phyloP scores from a whole-genome alignment of 352 stramenopile genomes.

The Phytophthora sp. region DNA sequence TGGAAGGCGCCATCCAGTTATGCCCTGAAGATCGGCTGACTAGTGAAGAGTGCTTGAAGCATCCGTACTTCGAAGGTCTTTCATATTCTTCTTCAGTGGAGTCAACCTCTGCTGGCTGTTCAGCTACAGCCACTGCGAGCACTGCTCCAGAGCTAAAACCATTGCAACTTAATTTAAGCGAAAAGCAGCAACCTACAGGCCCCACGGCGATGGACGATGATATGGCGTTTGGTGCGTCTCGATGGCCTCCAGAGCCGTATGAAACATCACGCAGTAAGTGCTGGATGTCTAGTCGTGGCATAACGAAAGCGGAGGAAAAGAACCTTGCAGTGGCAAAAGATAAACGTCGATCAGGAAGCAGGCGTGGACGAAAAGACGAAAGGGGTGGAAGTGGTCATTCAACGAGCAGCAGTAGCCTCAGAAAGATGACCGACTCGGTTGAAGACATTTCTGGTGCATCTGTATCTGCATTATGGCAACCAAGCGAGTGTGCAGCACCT shows the following conservation, averaged over 20 bases:
- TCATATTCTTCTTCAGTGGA: slow-evolving; percentile 24
- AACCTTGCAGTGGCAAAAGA: slow-evolving; percentile 33
- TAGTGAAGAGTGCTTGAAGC: slow-evolving; percentile 78
- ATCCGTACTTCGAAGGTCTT: slow-evolving; percentile 90
- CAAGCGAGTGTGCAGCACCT: slow-evolving; percentile 30
- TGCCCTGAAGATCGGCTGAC: slow-evolving; percentile 78
- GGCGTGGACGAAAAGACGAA: slow-evolving; percentile 45
- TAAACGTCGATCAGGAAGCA: slow-evolving; percentile 48
- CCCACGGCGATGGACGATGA: slow-evolving; percentile 22
- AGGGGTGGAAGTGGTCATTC: slow-evolving; percentile 29
- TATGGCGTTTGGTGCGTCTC: slow-evolving; percentile 13
- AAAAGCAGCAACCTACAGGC: slow-evolving; percentile 32
- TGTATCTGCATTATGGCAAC: slow-evolving; percentile 20
- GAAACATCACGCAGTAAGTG: slow-evolving; percentile 49
- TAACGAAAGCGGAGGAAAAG: slow-evolving; percentile 58
- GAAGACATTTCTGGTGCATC: slow-evolving; percentile 29
- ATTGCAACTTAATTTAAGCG: slow-evolving; percentile 29
- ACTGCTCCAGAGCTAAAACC: slow-evolving; percentile 36
- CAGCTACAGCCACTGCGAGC: neutral
- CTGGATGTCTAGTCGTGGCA: slow-evolving; percentile 42
- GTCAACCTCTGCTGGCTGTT: slow-evolving; percentile 1
- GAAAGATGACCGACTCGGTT: slow-evolving; percentile 37
- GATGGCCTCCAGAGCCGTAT: slow-evolving; percentile 23
- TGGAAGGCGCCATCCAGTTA: slow-evolving; percentile 80
- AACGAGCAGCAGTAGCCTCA: slow-evolving; percentile 45